These are phyloP conservation scores for Russula brevipes DNA, from an alignment of 768 basidiomycete genomes.

Conservation along the genomic window DNA sequence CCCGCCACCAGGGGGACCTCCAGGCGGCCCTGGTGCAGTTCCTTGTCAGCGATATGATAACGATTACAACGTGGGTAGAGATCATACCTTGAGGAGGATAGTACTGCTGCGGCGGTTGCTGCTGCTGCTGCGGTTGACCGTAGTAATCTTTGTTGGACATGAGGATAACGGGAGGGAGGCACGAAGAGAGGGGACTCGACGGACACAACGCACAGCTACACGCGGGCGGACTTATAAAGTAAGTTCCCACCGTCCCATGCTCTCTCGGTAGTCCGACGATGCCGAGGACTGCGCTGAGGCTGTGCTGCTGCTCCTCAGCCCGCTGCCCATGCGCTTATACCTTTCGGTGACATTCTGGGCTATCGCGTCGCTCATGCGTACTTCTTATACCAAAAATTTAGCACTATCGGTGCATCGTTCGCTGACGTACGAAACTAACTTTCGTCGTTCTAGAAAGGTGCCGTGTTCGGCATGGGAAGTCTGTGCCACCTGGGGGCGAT, in stretches of 20 bases:
- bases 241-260: constrained; percentile 6
- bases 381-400: too few relatives aligned
- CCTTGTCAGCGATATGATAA: constrained; percentile 26
- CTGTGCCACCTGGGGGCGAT: too few relatives aligned
- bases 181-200: neutral
- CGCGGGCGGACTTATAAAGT: constrained; percentile 15
- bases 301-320: neutral
- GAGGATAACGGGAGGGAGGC: constrained; percentile 16
- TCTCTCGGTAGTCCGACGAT: neutral
- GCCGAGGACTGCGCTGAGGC: neutral
- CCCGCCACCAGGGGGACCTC: constrained; percentile 47
- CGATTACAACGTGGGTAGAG: neutral
- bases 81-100: constrained; percentile 49
- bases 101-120: constrained; percentile 44
- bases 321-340: too few relatives aligned
- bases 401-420: too few relatives aligned
- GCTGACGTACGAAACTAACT: too few relatives aligned
- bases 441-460: too few relatives aligned
- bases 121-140: constrained; percentile 36
- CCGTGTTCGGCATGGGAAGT: too few relatives aligned
- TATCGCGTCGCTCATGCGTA: too few relatives aligned
- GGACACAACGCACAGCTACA: too few relatives aligned
- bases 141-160: constrained; percentile 76
- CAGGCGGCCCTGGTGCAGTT: constrained; percentile 36
- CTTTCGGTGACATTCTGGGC: too few relatives aligned